Conservation (phyloP, 2,329 filamentous ascomycete species). For the Alternaria dauci region DNA sequence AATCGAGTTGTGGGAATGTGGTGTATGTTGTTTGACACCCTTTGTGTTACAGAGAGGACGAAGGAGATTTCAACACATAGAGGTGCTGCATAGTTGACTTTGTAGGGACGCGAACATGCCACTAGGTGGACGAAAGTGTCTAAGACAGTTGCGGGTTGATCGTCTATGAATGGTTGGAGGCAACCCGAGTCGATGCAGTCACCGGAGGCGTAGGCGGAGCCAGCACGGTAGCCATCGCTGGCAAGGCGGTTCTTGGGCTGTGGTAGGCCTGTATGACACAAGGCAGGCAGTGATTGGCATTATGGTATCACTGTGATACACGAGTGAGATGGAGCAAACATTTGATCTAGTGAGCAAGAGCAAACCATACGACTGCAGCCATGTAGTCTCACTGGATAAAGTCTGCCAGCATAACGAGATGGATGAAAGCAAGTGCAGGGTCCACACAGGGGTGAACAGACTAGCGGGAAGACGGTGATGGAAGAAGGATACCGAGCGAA, state of each 20-base stretch:
- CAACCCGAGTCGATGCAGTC: conserved; percentile 1
- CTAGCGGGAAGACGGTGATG: neutral
- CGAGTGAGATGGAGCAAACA: conserved; percentile 10
- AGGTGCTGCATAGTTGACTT: neutral
- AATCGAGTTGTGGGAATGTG: neutral
- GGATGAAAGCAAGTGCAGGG: neutral
- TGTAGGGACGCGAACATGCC: conserved; percentile 4
- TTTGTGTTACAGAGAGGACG: conserved; percentile 1
- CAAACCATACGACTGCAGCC: neutral
- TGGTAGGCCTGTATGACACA: conserved; percentile 1
- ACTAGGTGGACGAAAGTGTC: neutral
- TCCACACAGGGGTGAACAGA: neutral
- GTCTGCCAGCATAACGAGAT: neutral
- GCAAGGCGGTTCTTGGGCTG: neutral
- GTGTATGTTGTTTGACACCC: neutral
- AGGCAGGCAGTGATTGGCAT: conserved; percentile 2
- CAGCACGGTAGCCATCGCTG: neutral
- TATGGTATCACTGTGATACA: conserved; percentile 2
- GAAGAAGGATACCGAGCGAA: neutral
- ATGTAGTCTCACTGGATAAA: neutral
- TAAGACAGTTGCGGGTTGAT: neutral
- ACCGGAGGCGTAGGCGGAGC: neutral
- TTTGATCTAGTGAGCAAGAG: neutral
- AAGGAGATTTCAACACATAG: neutral
- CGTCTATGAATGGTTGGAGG: neutral